These are phyloP conservation scores for Agrocybe praecox DNA, from an alignment of 768 basidiomycete genomes.

Conservation along the genomic window DNA sequence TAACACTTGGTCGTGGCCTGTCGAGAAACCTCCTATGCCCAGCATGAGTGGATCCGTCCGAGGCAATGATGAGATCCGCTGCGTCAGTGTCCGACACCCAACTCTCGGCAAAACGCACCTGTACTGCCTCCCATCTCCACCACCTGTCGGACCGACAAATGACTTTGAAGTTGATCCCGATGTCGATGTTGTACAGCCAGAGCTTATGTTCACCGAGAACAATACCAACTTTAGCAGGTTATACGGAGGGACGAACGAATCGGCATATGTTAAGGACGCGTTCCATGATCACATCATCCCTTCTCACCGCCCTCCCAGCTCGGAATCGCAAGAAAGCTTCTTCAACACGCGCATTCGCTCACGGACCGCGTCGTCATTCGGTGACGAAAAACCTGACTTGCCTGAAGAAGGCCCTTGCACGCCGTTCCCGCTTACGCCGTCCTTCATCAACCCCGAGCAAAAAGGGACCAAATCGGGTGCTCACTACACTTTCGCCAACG, in stretches of 20 bases:
- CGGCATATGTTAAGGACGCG: conserved; percentile 90
- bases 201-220: conserved; percentile 94
- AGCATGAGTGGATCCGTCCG: conserved; percentile 54
- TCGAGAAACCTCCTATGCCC: conserved; percentile 68
- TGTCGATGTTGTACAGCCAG: conserved; percentile 74
- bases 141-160: conserved; percentile 78
- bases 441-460: conserved; percentile 85
- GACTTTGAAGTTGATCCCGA: conserved; percentile 64
- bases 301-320: conserved; percentile 68
- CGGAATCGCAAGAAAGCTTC: conserved; percentile 46
- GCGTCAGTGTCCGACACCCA: conserved; percentile 74
- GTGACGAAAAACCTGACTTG: conserved; percentile 36
- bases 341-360: conserved; percentile 54
- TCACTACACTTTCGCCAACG: conserved; percentile 85
- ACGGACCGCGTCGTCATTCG: conserved; percentile 47
- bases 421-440: conserved; percentile 51
- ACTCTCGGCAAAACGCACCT: conserved; percentile 76
- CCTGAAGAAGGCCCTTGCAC: conserved; percentile 61
- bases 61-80: conserved; percentile 52
- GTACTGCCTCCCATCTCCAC: conserved; percentile 91
- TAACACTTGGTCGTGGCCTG: conserved; percentile 97
- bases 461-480: conserved; percentile 92
- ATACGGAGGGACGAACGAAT: conserved; percentile 85
- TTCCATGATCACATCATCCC: conserved; percentile 98
- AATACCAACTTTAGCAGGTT: conserved; percentile 94